Evolutionary conservation across 2,329 filamentous ascomycete genomes (phyloP).

Genomic region (Fusarium longipes): DNA sequence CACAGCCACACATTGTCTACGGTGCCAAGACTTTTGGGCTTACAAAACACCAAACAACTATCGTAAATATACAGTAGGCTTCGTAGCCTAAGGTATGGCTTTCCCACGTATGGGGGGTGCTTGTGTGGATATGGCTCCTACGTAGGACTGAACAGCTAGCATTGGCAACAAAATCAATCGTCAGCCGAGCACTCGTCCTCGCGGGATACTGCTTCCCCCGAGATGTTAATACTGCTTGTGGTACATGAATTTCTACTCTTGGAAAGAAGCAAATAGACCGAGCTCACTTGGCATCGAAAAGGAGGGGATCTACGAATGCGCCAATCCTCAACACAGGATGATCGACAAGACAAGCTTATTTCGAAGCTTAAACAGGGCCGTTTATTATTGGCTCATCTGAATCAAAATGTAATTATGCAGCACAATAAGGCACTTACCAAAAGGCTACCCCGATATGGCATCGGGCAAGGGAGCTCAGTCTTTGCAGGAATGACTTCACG

Average conservation of each 20-base stretch:
- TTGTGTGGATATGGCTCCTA: neutral
- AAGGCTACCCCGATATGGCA: neutral
- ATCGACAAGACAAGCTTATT: conserved; percentile 44
- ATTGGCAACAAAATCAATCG: conserved; percentile 14
- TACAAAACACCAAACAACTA: neutral
- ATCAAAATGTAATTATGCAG: conserved; percentile 9
- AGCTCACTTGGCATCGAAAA: conserved; percentile 11
- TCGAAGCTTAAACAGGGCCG: conserved; percentile 39
- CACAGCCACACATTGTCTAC: conserved; percentile 33
- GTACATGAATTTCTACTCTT: neutral
- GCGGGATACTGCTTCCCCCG: neutral
- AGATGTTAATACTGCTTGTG: neutral
- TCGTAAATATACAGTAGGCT: neutral
- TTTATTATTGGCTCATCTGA: conserved; percentile 12
- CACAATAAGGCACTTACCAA: neutral
- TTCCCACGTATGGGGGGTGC: neutral
- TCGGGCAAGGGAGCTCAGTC: conserved; percentile 9
- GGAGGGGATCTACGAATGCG: conserved; percentile 22
- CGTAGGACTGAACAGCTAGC: neutral
- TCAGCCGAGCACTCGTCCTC: conserved; percentile 23
- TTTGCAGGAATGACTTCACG: conserved; percentile 16
- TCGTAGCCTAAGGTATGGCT: neutral
- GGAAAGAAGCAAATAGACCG: conserved; percentile 2
- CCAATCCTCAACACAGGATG: conserved; percentile 19
- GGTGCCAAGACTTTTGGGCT: conserved; percentile 18